These are phyloP conservation scores for Mortierella sp. DNA, from an alignment of 371 early-diverging fungal species.

Conservation along the genomic window DNA sequence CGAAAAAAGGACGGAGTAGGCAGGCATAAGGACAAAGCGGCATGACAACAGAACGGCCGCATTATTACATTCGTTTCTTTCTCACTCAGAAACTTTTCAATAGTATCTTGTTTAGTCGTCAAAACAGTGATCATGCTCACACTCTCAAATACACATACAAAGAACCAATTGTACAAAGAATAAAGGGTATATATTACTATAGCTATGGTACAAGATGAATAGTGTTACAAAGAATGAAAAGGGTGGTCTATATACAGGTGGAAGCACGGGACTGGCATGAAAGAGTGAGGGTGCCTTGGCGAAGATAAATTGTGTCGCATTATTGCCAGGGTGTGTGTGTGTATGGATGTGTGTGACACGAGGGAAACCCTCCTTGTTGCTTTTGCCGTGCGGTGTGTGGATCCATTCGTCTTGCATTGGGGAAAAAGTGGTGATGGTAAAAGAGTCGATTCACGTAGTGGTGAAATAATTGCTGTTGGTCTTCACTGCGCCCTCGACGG, in stretches of 20 bases:
- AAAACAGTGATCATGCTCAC: background rate
- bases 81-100: background rate
- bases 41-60: background rate
- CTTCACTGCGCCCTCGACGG: conserved; percentile 33
- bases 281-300: too few relatives aligned
- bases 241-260: conserved; percentile 1
- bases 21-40: too few relatives aligned
- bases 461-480: background rate
- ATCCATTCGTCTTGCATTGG: background rate
- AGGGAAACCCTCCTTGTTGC: too few relatives aligned
- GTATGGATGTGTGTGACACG: too few relatives aligned
- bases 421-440: background rate
- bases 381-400: background rate
- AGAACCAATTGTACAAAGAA: background rate
- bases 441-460: too few relatives aligned
- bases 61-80: background rate
- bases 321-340: too few relatives aligned
- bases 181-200: conserved; percentile 1
- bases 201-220: background rate
- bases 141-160: background rate
- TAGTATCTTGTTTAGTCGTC: background rate
- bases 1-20: background rate
- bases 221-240: conserved; percentile 1
- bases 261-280: background rate
- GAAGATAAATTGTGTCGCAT: too few relatives aligned